A percentile compares a stretch with the other conserved stretches of the same genome.
Conservation (phyloP, 805 yeast genomes). For the Yarrowia sp. region DNA sequence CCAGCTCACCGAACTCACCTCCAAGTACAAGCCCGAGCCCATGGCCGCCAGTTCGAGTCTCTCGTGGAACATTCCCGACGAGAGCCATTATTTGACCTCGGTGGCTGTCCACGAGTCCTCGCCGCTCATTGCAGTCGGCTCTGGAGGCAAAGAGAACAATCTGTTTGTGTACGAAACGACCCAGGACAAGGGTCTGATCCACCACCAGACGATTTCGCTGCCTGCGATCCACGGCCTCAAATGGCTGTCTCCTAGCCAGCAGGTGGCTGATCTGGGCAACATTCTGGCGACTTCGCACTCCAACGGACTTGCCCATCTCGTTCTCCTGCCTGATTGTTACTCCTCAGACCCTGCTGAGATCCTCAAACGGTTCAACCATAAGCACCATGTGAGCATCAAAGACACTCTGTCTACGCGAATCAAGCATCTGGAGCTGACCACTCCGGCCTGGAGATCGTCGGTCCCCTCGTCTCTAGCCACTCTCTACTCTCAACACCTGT, state of each 20-base stretch:
- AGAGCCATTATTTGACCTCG: conserved; percentile 48
- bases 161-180: conserved; percentile 62
- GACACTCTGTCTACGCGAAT: conserved; percentile 47
- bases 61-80: conserved; percentile 53
- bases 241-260: conserved; percentile 52
- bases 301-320: conserved; percentile 75
- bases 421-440: conserved; percentile 52
- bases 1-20: conserved; percentile 2
- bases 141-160: conserved; percentile 57
- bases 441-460: conserved; percentile 55
- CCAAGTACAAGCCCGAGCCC: conserved; percentile 20
- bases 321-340: conserved; percentile 66
- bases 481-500: conserved; percentile 70
- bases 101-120: conserved; percentile 50
- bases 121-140: conserved; percentile 62
- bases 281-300: conserved; percentile 70
- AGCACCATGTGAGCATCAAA: conserved; percentile 59
- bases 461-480: conserved; percentile 61
- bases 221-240: conserved; percentile 59
- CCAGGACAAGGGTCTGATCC: conserved; percentile 53
- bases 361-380: conserved; percentile 78
- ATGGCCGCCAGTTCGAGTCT: conserved; percentile 41
- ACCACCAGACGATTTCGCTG: conserved; percentile 64
- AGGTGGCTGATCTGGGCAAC: conserved; percentile 55
- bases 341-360: conserved; percentile 70